Evolutionary conservation across 2,329 filamentous ascomycete species (phyloP), one percentile per base, ranked within the genome.

Genomic region (Beauveria medogensis): DNA sequence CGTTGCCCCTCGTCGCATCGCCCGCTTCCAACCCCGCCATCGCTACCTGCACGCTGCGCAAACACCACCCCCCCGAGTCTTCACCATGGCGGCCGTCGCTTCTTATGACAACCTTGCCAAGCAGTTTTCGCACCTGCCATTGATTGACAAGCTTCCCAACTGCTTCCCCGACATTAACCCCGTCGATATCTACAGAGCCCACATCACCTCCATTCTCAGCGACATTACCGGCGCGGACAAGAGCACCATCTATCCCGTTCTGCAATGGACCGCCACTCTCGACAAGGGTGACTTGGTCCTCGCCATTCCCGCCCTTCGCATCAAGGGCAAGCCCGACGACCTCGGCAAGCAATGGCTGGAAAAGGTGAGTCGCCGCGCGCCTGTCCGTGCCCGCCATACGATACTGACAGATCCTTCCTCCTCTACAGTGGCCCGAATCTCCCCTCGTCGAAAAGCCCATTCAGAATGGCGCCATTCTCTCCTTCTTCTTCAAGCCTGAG

Each of bases 221-320:
- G 72, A 74, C 48, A 22, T 16, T 9, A 26, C 60, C 1, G 46
- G 66, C 12, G 52, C 47, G 1, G 46, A 52, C n/a, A 56, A 67
- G 26, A 50, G 48, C 56, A 46, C 91, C 67, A 87, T 95, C 70
- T 92, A 90, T 75, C 84, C 85, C 28, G 85, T 85, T 43, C 77
- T 96, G 47, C 83, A 89, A 76, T 93, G 90, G 89, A 93, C 91
- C 5, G 80, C 84, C 64, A 84, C 87, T 43, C 79, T 92, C 24
- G 91, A 94, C 65, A 91, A 92, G 78, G 91, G 91, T 53, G 91
- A 96, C 74, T 76, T 95, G 67, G 83, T 90, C 58, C 75, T 96
- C 52, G 87, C 91, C 9, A 85, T 91, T 9, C 89, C 91, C 18
- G 89, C 90, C n/a, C 81, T 96, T 64, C 82, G 91, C 64, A 75